These are phyloP conservation scores for Kwoniella dendrophila DNA, from an alignment of 768 basidiomycete species.

Conservation along the genomic window DNA sequence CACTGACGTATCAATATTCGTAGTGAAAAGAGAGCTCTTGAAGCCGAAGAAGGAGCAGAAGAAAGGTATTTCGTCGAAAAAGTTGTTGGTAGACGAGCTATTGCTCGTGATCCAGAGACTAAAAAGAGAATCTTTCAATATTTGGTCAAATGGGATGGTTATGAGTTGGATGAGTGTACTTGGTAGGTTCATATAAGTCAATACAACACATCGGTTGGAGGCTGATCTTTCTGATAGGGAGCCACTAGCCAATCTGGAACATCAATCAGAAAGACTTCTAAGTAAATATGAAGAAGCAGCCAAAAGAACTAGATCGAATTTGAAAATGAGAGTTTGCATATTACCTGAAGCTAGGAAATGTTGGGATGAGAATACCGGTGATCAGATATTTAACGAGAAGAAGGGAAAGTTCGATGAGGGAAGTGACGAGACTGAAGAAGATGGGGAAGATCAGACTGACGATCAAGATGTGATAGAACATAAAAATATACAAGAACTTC, in stretches of 20 bases:
- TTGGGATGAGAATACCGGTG: slow-evolving; percentile 15
- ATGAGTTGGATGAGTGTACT: slow-evolving; percentile 21
- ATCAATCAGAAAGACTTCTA: slow-evolving; percentile 1
- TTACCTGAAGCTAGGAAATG: slow-evolving; percentile 13
- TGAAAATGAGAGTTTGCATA: slow-evolving; percentile 1
- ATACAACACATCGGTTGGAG: background rate
- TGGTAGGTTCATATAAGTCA: slow-evolving; percentile 14
- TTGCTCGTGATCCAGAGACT: background rate
- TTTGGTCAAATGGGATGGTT: slow-evolving; percentile 26
- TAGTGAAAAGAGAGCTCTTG: slow-evolving; percentile 20
- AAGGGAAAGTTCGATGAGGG: background rate
- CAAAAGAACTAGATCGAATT: background rate
- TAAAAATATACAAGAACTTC: background rate
- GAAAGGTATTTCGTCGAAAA: slow-evolving; percentile 14
- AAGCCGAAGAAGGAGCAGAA: slow-evolving; percentile 15
- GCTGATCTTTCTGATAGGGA: slow-evolving; percentile 9
- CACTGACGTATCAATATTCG: background rate
- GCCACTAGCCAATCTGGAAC: slow-evolving; percentile 17
- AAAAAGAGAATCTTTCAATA: slow-evolving; percentile 14
- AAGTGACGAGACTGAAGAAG: background rate
- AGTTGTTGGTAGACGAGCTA: slow-evolving; percentile 6
- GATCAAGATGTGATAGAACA: background rate
- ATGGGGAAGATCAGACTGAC: background rate
- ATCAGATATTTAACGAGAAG: background rate
- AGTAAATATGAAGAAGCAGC: background rate